Percentiles rank a stretch among this genome's conserved stretches.
These are phyloP conservation scores for Hagleromyces aurorensis DNA, from an alignment of 805 yeast species.

Conservation along the genomic window DNA sequence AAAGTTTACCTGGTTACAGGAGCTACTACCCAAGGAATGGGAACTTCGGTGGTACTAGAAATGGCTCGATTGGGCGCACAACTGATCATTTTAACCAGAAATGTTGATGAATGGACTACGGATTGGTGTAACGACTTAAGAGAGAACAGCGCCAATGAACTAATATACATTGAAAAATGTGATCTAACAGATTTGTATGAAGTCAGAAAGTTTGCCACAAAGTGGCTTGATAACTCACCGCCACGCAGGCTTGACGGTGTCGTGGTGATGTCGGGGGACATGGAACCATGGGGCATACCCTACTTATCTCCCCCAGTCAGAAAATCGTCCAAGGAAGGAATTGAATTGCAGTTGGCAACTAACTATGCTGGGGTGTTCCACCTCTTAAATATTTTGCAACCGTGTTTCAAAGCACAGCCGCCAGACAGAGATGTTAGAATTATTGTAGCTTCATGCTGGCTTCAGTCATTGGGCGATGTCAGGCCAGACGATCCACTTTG, in stretches of 20 bases:
- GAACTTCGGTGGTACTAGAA: constrained; percentile 66
- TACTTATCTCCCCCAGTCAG: constrained; percentile 36
- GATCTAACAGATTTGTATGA: constrained; percentile 68
- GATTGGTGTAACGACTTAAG: constrained; percentile 78
- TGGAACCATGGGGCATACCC: constrained; percentile 53
- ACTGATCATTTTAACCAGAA: constrained; percentile 60
- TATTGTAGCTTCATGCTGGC: constrained; percentile 66
- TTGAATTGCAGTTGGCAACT: constrained; percentile 76
- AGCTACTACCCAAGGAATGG: constrained; percentile 84
- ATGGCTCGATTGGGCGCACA: constrained; percentile 84
- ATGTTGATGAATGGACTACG: constrained; percentile 63
- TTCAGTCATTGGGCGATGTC: constrained; percentile 66
- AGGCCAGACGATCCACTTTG: constrained; percentile 58
- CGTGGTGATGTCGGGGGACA: constrained; percentile 79
- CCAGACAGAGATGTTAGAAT: constrained; percentile 91
- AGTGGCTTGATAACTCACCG: constrained; percentile 86
- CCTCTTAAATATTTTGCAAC: constrained; percentile 69
- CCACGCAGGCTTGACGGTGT: constrained; percentile 89
- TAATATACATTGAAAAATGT: constrained; percentile 88
- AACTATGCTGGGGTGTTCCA: constrained; percentile 81
- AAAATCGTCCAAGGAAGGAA: constrained; percentile 66
- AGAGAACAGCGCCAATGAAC: constrained; percentile 53
- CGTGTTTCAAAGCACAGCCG: constrained; percentile 81
- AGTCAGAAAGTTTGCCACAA: constrained; percentile 84
- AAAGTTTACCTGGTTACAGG: constrained; percentile 79